Percentiles rank a stretch among this genome's conserved stretches.
Evolutionary conservation across 306 rosid species (phyloP).

Genomic region (Quercus rubra): DNA sequence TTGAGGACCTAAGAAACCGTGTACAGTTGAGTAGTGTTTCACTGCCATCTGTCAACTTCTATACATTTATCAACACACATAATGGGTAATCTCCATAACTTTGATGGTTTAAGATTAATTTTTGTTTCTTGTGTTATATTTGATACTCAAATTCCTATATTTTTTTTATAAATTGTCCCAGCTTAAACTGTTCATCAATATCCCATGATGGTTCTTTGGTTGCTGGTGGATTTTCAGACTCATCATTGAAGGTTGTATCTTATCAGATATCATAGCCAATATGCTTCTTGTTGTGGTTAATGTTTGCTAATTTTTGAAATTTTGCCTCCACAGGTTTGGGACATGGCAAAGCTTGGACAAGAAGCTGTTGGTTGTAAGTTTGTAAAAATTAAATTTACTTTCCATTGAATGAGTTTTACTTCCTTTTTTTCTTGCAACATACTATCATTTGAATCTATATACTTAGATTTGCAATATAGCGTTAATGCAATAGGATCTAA

Average conservation of each 20-base stretch:
- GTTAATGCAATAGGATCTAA: not conserved
- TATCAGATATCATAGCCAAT: not conserved
- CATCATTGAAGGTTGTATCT: slow-evolving; percentile 69
- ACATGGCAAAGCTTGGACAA: slow-evolving; percentile 96
- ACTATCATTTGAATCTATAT: not conserved
- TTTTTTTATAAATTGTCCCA: slow-evolving; percentile 28
- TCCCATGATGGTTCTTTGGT: slow-evolving; percentile 92
- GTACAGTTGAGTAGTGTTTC: slow-evolving; percentile 89
- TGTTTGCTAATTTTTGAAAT: slow-evolving; percentile 21
- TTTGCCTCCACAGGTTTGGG: slow-evolving; percentile 69
- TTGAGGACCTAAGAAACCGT: slow-evolving; percentile 94
- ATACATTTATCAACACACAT: slow-evolving; percentile 83
- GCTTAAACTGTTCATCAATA: slow-evolving; percentile 91
- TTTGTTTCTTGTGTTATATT: slow-evolving; percentile 17
- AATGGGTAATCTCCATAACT: slow-evolving; percentile 53
- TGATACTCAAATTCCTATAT: slow-evolving; percentile 17
- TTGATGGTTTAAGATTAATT: slow-evolving; percentile 8
- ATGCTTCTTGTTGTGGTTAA: not conserved
- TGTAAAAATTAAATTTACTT: slow-evolving; percentile 9
- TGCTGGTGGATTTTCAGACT: slow-evolving; percentile 98
- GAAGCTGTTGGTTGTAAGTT: slow-evolving; percentile 64
- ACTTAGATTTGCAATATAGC: not conserved
- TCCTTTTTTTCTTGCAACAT: not conserved
- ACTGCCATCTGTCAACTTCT: slow-evolving; percentile 92
- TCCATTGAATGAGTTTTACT: not conserved